A percentile compares a stretch with the other conserved stretches of the same genome.
These are phyloP conservation scores for Suillus luteus DNA, from an alignment of 768 basidiomycete species.

Conservation along the genomic window DNA sequence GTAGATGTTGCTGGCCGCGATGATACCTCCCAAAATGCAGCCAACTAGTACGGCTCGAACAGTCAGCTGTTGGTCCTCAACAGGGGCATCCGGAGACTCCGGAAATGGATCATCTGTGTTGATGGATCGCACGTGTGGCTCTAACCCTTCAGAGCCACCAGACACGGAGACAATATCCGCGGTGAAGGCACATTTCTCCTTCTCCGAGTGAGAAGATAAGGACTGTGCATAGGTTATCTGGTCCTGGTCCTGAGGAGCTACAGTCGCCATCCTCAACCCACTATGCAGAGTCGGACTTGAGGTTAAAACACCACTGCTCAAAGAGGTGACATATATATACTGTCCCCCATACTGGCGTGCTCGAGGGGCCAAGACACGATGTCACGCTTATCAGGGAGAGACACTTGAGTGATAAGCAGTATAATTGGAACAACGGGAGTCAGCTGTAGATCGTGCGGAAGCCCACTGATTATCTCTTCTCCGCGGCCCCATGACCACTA, in stretches of 20 bases:
- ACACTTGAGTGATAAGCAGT: neutral
- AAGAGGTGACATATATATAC: neutral
- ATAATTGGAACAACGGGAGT: neutral
- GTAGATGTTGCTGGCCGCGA: slow-evolving; percentile 64
- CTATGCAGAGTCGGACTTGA: neutral
- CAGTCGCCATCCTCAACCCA: neutral
- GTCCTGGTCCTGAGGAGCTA: slow-evolving; percentile 2
- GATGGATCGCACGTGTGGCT: slow-evolving; percentile 3
- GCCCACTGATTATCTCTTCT: neutral
- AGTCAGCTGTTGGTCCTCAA: slow-evolving; percentile 54
- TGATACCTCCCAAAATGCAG: slow-evolving; percentile 51
- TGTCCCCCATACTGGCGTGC: neutral
- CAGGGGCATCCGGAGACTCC: slow-evolving; percentile 41
- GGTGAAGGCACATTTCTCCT: neutral
- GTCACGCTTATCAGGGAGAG: neutral
- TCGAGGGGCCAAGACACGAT: neutral
- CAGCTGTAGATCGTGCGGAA: slow-evolving; percentile 1
- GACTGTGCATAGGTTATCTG: neutral
- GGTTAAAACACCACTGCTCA: neutral
- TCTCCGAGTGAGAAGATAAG: neutral
- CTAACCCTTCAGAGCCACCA: neutral
- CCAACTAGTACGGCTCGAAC: slow-evolving; percentile 50
- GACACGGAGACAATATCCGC: neutral
- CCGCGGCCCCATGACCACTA: neutral
- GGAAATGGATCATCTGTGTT: slow-evolving; percentile 47